These are phyloP conservation scores for Boletus tomentosulus DNA, from an alignment of 768 basidiomycete species.

Conservation along the genomic window DNA sequence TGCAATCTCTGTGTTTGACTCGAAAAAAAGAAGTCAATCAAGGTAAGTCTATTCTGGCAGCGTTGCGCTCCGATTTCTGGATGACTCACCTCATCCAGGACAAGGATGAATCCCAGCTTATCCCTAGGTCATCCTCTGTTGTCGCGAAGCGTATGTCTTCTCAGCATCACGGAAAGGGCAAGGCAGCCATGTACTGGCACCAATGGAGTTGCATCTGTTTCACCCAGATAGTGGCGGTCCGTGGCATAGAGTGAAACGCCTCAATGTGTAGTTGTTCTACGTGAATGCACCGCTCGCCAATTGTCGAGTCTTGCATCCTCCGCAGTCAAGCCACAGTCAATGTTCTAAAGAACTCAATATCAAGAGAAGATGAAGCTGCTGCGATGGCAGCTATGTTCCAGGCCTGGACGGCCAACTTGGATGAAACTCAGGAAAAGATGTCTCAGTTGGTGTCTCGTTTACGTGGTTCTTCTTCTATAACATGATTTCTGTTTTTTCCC, in stretches of 20 bases:
- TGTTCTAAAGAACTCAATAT: slow-evolving; percentile 40
- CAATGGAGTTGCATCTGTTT: slow-evolving; percentile 35
- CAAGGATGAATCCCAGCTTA: too few relatives aligned
- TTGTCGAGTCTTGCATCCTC: slow-evolving; percentile 25
- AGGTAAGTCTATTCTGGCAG: too few relatives aligned
- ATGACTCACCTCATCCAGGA: too few relatives aligned
- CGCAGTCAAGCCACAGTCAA: slow-evolving; percentile 33
- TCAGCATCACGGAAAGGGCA: too few relatives aligned
- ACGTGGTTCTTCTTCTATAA: slow-evolving; percentile 59
- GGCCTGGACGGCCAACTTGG: slow-evolving; percentile 92
- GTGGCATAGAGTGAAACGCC: slow-evolving; percentile 80
- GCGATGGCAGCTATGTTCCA: slow-evolving; percentile 98
- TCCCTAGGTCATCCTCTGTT: too few relatives aligned
- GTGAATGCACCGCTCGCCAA: slow-evolving; percentile 16
- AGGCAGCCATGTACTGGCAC: slow-evolving; percentile 31
- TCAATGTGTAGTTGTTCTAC: slow-evolving; percentile 55
- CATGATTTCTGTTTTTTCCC: slow-evolving; percentile 38
- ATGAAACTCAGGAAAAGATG: slow-evolving; percentile 99
- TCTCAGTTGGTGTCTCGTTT: slow-evolving; percentile 86
- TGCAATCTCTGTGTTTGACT: too few relatives aligned
- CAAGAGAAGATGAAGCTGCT: slow-evolving; percentile 82
- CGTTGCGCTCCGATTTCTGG: too few relatives aligned
- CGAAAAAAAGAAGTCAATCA: too few relatives aligned
- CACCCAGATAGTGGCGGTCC: slow-evolving; percentile 37
- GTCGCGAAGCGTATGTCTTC: too few relatives aligned